A percentile compares a stretch with the other conserved stretches of the same genome.
phyloP scores from a whole-genome alignment of 1,284 basidiomycete genomes.

The Boletus semigastroideus region DNA sequence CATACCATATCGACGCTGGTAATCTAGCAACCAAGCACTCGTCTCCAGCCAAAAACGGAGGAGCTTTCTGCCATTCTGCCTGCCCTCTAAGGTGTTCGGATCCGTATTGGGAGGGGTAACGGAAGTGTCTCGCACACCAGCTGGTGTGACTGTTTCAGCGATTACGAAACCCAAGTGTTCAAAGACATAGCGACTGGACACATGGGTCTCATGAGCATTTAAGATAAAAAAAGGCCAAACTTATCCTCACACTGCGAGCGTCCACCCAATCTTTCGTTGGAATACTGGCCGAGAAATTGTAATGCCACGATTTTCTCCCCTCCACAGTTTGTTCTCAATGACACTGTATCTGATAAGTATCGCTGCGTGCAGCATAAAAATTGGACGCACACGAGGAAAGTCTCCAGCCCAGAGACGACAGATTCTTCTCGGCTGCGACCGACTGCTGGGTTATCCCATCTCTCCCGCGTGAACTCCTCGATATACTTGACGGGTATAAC shows the following conservation, averaged over 20 bases:
- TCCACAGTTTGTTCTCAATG: conserved; percentile 73
- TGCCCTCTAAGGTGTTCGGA: conserved; percentile 43
- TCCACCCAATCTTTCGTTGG: conserved; percentile 67
- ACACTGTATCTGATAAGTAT: conserved; percentile 44
- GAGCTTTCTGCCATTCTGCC: conserved; percentile 54
- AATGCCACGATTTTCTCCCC: conserved; percentile 58
- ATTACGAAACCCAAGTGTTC: conserved; percentile 54
- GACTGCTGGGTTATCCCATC: conserved; percentile 39
- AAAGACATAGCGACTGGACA: conserved; percentile 51
- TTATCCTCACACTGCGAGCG: conserved; percentile 50
- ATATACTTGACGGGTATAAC: conserved; percentile 59
- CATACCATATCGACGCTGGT: conserved; percentile 49
- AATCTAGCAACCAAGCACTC: conserved; percentile 63
- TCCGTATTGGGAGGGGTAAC: conserved; percentile 60
- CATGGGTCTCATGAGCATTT: conserved; percentile 13
- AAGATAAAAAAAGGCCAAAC: conserved; percentile 8
- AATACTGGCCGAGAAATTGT: conserved; percentile 56
- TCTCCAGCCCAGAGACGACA: conserved; percentile 60
- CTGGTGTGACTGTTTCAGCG: conserved; percentile 34
- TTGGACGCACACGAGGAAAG: conserved; percentile 54
- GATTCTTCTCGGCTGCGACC: conserved; percentile 48
- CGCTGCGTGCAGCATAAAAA: conserved; percentile 1
- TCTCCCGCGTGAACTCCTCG: conserved; percentile 43
- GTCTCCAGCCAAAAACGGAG: conserved; percentile 77
- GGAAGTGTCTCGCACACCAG: conserved; percentile 35